Evolutionary conservation across 768 basidiomycete genomes (phyloP).

Genomic region (Cyclocybe cylindracea): DNA sequence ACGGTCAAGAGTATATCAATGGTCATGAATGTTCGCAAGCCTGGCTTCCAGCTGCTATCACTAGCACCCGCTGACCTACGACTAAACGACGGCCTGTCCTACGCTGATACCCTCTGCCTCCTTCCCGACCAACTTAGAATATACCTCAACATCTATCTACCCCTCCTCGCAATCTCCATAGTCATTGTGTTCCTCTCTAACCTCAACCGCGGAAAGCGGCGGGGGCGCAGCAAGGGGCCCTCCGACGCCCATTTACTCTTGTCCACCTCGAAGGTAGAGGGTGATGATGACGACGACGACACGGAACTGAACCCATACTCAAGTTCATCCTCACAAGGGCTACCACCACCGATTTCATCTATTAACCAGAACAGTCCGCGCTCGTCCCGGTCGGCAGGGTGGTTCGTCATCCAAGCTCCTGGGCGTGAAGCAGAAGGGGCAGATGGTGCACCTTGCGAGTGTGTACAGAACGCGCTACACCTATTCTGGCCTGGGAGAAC

Average conservation of each 20-base stretch:
- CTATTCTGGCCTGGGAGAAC: constrained; percentile 4
- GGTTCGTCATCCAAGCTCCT: constrained; percentile 15
- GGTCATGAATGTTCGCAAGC: constrained; percentile 80
- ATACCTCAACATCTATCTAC: constrained; percentile 73
- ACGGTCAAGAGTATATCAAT: constrained; percentile 91
- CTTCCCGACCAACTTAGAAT: constrained; percentile 85
- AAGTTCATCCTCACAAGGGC: constrained; percentile 3
- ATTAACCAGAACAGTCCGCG: neutral
- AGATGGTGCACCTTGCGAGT: neutral
- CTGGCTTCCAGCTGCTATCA: constrained; percentile 90
- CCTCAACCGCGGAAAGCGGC: neutral
- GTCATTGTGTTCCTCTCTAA: constrained; percentile 33
- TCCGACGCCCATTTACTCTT: constrained; percentile 1
- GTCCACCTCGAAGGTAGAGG: constrained; percentile 4
- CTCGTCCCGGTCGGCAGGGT: constrained; percentile 10
- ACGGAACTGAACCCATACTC: constrained; percentile 5
- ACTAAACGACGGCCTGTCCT: constrained; percentile 23
- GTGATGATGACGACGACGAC: constrained; percentile 5
- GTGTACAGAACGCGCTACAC: constrained; percentile 2
- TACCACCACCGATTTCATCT: constrained; percentile 3
- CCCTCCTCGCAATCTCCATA: constrained; percentile 64
- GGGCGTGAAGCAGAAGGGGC: constrained; percentile 5
- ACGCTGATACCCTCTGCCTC: constrained; percentile 66
- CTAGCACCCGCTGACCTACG: constrained; percentile 43
- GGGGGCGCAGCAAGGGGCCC: constrained; percentile 1